Conservation (phyloP, 495 filamentous ascomycete genomes). For the Staphylotrichum tortipilum region DNA sequence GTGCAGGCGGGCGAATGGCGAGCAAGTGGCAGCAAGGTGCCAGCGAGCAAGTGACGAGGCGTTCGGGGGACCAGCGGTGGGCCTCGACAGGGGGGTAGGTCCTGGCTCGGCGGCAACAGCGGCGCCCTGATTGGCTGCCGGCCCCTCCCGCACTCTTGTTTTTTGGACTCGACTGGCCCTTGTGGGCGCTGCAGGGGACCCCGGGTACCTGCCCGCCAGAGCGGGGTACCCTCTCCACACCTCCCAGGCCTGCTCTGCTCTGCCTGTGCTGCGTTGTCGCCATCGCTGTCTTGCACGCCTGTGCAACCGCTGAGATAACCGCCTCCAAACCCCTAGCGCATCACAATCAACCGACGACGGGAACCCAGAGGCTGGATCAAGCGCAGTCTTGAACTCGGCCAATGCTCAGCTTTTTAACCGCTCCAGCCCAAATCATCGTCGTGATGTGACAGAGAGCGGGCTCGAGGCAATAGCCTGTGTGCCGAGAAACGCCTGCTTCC, state of each 20-base stretch:
- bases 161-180: not conserved
- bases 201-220: not conserved
- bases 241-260: too few species aligned
- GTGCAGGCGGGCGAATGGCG: constrained; percentile 1
- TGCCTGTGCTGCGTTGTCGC: too few species aligned
- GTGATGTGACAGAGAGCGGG: too few species aligned
- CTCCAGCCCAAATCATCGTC: not conserved
- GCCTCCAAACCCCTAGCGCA: too few species aligned
- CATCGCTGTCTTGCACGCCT: too few species aligned
- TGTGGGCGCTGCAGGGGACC: not conserved
- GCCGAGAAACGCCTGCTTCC: not conserved
- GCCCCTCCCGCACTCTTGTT: not conserved
- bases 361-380: too few species aligned
- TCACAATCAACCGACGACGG: too few species aligned
- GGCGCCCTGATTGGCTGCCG: constrained; percentile 11
- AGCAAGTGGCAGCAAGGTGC: not conserved
- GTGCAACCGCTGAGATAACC: too few species aligned
- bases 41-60: not conserved
- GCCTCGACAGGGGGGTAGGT: constrained; percentile 1
- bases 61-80: not conserved
- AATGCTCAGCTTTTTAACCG: not conserved
- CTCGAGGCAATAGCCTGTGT: not conserved
- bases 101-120: constrained; percentile 17
- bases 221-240: too few species aligned
- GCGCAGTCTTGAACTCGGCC: too few species aligned